These are phyloP conservation scores for Acanthamoeba quina DNA, from an alignment of 208 protist species.

Conservation along the genomic window DNA sequence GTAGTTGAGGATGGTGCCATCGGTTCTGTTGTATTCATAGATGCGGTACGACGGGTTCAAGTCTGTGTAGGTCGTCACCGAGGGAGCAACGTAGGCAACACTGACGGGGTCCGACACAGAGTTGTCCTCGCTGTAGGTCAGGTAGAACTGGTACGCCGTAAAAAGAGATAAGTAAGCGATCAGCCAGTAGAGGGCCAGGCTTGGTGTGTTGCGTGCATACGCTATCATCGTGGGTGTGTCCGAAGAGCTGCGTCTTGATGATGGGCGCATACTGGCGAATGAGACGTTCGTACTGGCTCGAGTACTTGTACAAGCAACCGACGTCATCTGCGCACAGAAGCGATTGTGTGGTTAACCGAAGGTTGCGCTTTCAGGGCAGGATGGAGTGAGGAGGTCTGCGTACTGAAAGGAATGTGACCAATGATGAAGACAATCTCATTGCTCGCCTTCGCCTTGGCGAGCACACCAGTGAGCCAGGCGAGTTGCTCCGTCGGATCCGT, in stretches of 20 bases:
- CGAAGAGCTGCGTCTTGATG: conserved; percentile 23
- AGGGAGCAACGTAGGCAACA: conserved; percentile 38
- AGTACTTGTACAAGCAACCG: conserved; percentile 22
- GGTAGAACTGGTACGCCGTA: not conserved
- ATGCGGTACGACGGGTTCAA: conserved; percentile 57
- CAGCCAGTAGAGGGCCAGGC: not conserved
- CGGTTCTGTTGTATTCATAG: conserved; percentile 34
- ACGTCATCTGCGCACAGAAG: not conserved
- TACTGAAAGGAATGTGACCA: conserved; percentile 57
- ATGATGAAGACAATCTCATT: conserved; percentile 53
- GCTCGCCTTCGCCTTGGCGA: conserved; percentile 5
- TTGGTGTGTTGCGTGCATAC: not conserved
- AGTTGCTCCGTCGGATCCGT: conserved; percentile 54
- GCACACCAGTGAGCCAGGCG: not conserved
- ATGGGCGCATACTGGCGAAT: conserved; percentile 40
- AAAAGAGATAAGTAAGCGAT: not conserved
- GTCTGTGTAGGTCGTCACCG: conserved; percentile 51
- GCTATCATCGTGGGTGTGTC: conserved; percentile 43
- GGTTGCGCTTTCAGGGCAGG: not conserved
- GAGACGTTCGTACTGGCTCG: not conserved
- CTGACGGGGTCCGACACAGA: not conserved
- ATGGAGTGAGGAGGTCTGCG: not conserved
- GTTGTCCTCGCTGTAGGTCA: not conserved
- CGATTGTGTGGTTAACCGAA: not conserved
- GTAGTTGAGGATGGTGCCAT: conserved; percentile 29